These are phyloP conservation scores for Halocafeteria seosinensis DNA, from an alignment of 108 stramenopile species.

Conservation along the genomic window DNA sequence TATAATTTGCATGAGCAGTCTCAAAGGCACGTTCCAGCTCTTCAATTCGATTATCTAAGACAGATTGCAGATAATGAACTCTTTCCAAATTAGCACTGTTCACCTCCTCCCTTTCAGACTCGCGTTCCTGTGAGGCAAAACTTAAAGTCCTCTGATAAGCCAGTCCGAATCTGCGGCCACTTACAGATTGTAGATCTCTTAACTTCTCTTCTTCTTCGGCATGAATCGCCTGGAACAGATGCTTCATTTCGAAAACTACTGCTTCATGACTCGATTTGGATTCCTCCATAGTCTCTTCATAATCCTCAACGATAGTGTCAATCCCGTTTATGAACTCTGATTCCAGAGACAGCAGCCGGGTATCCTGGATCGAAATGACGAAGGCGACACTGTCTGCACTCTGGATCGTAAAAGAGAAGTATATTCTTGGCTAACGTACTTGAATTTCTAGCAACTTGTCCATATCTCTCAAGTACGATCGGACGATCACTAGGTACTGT, in stretches of 20 bases:
- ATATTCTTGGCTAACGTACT: conserved; percentile 37
- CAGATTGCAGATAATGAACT: conserved; percentile 36
- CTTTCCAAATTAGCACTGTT: conserved; percentile 41
- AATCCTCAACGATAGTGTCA: conserved; percentile 23
- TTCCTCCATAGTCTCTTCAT: conserved; percentile 23
- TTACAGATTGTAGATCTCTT: conserved; percentile 29
- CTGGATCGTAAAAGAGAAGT: no score
- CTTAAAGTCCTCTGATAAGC: no score
- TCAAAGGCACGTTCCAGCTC: conserved; percentile 46
- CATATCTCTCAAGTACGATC: not conserved
- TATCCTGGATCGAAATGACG: conserved; percentile 17
- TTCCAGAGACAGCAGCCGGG: conserved; percentile 40
- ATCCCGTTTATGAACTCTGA: conserved; percentile 37
- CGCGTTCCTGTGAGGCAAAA: no score
- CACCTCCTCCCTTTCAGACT: conserved; percentile 41
- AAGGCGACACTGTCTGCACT: conserved; percentile 38
- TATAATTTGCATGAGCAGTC: conserved; percentile 26
- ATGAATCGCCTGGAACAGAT: conserved; percentile 30
- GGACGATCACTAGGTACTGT: conserved; percentile 12
- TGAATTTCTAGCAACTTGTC: conserved; percentile 31
- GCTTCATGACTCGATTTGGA: conserved; percentile 21
- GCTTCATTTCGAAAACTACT: conserved; percentile 23
- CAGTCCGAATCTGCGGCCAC: no score
- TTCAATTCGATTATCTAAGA: conserved; percentile 41
- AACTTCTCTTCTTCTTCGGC: conserved; percentile 23